Conservation (phyloP, 805 yeast genomes). For the Yamadazyma scolyti region DNA sequence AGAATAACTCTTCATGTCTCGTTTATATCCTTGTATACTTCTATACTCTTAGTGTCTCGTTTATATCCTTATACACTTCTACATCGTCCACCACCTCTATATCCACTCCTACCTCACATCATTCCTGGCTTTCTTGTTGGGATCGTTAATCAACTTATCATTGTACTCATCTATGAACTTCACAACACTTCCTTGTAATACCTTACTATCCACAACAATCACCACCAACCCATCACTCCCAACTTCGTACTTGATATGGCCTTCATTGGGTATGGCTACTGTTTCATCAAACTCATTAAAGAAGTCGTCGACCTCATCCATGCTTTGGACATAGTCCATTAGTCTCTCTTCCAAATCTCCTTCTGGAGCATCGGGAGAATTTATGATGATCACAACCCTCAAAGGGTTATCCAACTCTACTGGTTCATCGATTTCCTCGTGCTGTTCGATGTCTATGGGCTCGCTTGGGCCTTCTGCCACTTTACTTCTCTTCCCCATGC, state of each 20-base stretch:
- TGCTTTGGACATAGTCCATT: constrained; percentile 42
- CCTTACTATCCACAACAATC: constrained; percentile 44
- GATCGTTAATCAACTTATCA: constrained; percentile 8
- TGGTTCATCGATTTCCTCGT: constrained; percentile 7
- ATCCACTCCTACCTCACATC: constrained; percentile 4
- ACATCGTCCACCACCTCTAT: constrained; percentile 4
- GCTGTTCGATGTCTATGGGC: constrained; percentile 8
- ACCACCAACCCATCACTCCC: constrained; percentile 61
- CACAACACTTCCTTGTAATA: constrained; percentile 35
- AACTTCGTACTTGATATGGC: constrained; percentile 53
- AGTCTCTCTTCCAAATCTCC: constrained; percentile 49
- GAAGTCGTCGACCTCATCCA: constrained; percentile 46
- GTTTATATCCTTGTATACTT: constrained; percentile 1
- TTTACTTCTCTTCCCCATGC: constrained; percentile 9
- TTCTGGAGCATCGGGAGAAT: constrained; percentile 26
- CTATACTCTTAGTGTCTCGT: constrained; percentile 2
- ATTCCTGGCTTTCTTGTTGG: too few species aligned
- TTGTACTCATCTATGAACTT: constrained; percentile 40
- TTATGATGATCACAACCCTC: constrained; percentile 41
- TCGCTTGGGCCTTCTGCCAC: constrained; percentile 9
- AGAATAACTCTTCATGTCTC: too few species aligned
- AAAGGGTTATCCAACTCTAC: constrained; percentile 45
- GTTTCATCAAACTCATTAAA: constrained; percentile 50
- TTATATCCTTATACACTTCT: too few species aligned
- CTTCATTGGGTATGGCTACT: constrained; percentile 53